Base-by-base conservation (phyloP, 805 yeast genomes). In the Candida sakaeoensis region DNA sequence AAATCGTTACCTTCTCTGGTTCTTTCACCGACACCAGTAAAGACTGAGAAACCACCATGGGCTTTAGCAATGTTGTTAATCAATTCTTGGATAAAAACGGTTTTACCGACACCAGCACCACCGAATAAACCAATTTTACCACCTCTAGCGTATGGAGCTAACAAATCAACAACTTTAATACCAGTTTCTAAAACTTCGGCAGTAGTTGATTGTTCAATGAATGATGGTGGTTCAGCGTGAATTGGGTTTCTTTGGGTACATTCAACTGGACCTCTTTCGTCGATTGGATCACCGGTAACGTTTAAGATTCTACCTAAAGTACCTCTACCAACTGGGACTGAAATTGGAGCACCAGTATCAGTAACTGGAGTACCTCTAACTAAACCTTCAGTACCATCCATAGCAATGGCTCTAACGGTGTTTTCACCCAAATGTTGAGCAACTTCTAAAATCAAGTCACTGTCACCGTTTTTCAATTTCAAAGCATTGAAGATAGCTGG, bases 101-200 rank as follows among this genome's bases (percentile, higher is more conserved):
- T 91, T 77, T 91, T 91, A 78, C 99, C 99, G 86, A 91, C 99
- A 91, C 99, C 99, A 74, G 99, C 99, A 91, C 99, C 99, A 80
- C 99, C 99, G 85, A 91, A 91, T 68, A 91, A 83, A 84, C 99
- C 99, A 88, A 91, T 91, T 84, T 91, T 91, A 87, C 99, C 99
- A 87, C 99, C 99, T 87, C 97, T 89, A 69, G 99, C 98, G 80
- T 91, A 91, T 60, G 99, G 99, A 59, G 99, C 99, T 57, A 91
- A 82, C 68, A 91, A 80, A 72, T 91, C 99, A 77, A 91, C 99
- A 73, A 91, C 99, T 82, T 91, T 91, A 72, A 91, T 91, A 88
- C 99, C 97, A 54, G 99, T 91, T 79, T 90, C 99, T 68, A 93
- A 82, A 62, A 93, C 90, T 81, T 93, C 98, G 53, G 99, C 98